phyloP scores from a whole-genome alignment of 345 rosid genomes.

The Eucalyptus grandis region DNA sequence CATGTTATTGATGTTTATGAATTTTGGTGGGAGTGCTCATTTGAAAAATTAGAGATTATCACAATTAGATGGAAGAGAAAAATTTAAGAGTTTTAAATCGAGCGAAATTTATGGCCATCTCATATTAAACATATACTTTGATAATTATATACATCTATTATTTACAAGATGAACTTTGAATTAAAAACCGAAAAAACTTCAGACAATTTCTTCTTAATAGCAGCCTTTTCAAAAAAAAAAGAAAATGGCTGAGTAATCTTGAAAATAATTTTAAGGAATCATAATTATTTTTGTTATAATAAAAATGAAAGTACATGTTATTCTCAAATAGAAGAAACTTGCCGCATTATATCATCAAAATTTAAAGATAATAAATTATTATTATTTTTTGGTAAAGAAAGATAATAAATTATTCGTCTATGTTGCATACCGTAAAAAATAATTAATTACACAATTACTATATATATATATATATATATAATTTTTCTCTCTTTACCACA shows the following conservation, averaged over 20 bases:
- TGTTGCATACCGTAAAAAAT: too few species aligned
- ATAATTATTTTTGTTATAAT: background rate
- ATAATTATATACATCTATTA: background rate
- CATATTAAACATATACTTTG: background rate
- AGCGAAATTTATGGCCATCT: background rate
- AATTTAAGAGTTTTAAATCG: background rate
- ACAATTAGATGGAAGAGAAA: background rate
- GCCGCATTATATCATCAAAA: background rate
- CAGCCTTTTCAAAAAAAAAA: background rate
- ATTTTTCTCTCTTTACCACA: background rate
- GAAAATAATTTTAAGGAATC: background rate
- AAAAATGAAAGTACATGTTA: background rate
- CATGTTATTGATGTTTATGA: background rate
- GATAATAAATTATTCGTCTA: background rate
- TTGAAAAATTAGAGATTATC: background rate
- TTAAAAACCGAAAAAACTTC: too few species aligned
- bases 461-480: background rate
- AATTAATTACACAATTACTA: background rate
- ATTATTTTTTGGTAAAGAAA: too few species aligned
- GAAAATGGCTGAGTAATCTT: background rate
- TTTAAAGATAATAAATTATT: background rate
- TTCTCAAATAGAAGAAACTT: background rate
- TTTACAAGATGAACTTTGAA: background rate
- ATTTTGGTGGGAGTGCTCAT: background rate
- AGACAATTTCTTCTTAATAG: background rate